Evolutionary conservation across 192 early-diverging fungal species (phyloP), one percentile per base, ranked within the genome.

Genomic region (Spinellus fusiger): DNA sequence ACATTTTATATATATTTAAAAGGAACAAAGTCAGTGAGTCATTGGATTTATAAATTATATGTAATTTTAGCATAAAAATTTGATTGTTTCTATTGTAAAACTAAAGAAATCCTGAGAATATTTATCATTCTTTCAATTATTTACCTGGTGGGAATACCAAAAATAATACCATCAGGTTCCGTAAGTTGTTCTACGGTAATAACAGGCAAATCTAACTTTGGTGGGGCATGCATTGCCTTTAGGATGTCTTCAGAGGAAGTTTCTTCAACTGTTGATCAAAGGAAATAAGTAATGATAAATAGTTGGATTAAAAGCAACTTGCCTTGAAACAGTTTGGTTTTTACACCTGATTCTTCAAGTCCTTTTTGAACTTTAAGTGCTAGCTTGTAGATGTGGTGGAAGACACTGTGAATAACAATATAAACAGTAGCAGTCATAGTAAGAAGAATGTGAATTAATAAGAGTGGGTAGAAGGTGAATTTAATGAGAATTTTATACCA

Each of bases 341-440:
- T 31, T 5, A 64, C 71, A 57, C 71, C 71, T 23, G 59, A 48
- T 40, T 75, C 77, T 59, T 86, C 66, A 34, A 89, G 71, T 15
- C 92, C 92, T 60, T 80, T 79, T 70, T 88, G 74, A 33, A 91
- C 61, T 15, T 75, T 74, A 59, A 86, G 66, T 51, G 87, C 90
- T n/a, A 94, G 67, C n/a, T 69, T 83, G 62, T 84, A 77, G 70
- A 91, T 70, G 78, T 94, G 92, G 47, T 84, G 84, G 63, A 84
- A 86, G 20, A 61, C 31, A 9, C 66, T 18, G 25, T 73, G 69
- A 13, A 64, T 59, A 15, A 73, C 62, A 34, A 73, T 68, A 20
- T 68, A 73, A 35, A 73, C 62, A 32, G 62, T 73, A 28, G 61
- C 55, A 28, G 57, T 44, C 40, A 44, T 44, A 18, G 35, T n/a